Conservation (phyloP, 306 rosid genomes). For the Ormosia semicastrata region DNA sequence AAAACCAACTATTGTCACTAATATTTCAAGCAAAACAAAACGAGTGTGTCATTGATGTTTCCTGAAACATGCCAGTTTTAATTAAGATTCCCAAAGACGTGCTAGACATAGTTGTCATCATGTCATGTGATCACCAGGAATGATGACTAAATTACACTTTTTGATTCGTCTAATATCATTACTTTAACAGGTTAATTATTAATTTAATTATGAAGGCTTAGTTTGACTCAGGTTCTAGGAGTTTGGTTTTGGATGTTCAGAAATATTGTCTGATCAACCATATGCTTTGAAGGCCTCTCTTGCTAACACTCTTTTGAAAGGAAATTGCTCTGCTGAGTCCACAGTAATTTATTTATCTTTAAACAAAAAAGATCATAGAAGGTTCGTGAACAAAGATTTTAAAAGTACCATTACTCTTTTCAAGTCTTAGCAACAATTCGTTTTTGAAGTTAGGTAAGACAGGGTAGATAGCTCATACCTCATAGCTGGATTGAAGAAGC, state of each 20-base stretch:
- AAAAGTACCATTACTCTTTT: too few relatives aligned
- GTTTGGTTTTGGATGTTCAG: neutral
- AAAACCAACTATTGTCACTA: too few relatives aligned
- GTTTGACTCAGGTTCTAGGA: neutral
- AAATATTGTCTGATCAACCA: neutral
- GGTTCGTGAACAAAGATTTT: neutral
- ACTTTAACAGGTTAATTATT: neutral
- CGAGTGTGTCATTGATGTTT: too few relatives aligned
- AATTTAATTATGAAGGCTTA: neutral
- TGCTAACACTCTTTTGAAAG: neutral
- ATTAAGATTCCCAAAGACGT: neutral
- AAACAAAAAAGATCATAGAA: neutral
- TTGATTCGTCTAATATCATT: neutral
- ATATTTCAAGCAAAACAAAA: too few relatives aligned
- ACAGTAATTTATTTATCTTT: neutral
- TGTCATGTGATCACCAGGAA: neutral
- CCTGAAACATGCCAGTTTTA: too few relatives aligned
- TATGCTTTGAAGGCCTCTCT: neutral
- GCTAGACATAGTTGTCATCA: neutral
- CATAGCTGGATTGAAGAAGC: neutral
- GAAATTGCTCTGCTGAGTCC: neutral
- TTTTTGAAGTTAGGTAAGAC: neutral
- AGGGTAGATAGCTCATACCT: neutral
- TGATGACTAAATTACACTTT: neutral
- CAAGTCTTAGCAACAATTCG: neutral